phyloP scores from a whole-genome alignment of 257 asterid genomes.

The Nyctanthes arbortristis region DNA sequence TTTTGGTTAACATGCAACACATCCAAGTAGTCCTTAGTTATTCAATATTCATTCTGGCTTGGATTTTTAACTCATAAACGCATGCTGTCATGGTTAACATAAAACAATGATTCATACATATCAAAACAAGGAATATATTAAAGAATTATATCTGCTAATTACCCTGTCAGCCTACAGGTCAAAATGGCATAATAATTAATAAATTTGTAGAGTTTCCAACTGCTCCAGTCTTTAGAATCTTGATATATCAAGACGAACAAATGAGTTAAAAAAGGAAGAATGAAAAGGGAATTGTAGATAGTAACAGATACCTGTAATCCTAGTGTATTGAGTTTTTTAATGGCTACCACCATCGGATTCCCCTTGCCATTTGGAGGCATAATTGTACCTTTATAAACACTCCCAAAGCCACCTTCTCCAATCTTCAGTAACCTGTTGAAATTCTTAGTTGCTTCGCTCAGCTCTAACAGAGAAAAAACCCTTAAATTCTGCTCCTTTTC shows the following conservation, averaged over 20 bases:
- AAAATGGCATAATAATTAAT: too few species aligned
- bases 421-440: constrained; percentile 69
- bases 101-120: neutral
- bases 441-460: constrained; percentile 65
- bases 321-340: constrained; percentile 69
- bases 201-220: too few species aligned
- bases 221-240: too few species aligned
- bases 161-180: too few species aligned
- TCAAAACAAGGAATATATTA: neutral
- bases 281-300: too few species aligned
- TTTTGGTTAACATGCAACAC: neutral
- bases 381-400: constrained; percentile 76
- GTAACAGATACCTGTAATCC: constrained; percentile 73
- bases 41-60: too few species aligned
- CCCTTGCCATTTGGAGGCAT: constrained; percentile 36
- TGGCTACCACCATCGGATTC: constrained; percentile 62
- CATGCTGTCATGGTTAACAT: neutral
- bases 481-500: constrained; percentile 56
- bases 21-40: neutral
- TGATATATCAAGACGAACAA: too few species aligned
- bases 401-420: constrained; percentile 96
- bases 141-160: too few species aligned
- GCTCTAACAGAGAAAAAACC: constrained; percentile 68
- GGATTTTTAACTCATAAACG: neutral
- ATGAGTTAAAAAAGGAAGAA: too few species aligned